phyloP scores from a whole-genome alignment of 108 stramenopile species.

The Seminavis robusta region DNA sequence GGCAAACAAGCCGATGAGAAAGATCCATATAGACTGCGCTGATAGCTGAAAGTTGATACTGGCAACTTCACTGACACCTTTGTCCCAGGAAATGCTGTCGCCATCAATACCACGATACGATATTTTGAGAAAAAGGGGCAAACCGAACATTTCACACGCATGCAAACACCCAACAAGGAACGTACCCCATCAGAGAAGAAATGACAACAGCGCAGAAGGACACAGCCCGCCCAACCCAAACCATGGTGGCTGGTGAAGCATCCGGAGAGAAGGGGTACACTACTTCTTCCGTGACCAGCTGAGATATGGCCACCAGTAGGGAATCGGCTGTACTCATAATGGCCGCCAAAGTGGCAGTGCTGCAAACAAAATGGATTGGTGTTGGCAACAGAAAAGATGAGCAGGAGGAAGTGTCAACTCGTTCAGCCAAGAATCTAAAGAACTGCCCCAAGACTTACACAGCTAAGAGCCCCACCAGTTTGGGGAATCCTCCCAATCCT shows the following conservation, averaged over 20 bases:
- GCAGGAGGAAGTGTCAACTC: no score
- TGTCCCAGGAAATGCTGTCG: constrained; percentile 17
- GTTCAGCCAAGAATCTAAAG: no score
- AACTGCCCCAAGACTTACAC: no score
- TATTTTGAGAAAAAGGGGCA: no score
- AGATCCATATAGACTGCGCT: constrained; percentile 7
- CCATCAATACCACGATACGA: no score
- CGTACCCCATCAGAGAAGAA: constrained; percentile 1
- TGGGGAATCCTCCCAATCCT: no score
- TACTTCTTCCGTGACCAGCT: constrained; percentile 27
- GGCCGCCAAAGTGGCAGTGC: constrained; percentile 33
- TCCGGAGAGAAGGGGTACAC: constrained; percentile 12
- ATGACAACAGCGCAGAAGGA: constrained; percentile 9
- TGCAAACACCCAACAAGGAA: no score
- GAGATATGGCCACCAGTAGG: constrained; percentile 34
- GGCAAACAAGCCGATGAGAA: constrained; percentile 20
- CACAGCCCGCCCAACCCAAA: constrained; percentile 18
- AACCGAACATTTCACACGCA: no score
- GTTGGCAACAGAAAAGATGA: no score
- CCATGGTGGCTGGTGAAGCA: background rate
- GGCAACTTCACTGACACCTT: constrained; percentile 11
- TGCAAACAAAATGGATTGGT: constrained; percentile 21
- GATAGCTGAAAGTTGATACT: constrained; percentile 15
- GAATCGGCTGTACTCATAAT: constrained; percentile 47
- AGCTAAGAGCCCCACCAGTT: no score